Evolutionary conservation across 2,329 filamentous ascomycete species (phyloP), one percentile per base, ranked within the genome.

Genomic region (Pseudogymnoascus sp.): DNA sequence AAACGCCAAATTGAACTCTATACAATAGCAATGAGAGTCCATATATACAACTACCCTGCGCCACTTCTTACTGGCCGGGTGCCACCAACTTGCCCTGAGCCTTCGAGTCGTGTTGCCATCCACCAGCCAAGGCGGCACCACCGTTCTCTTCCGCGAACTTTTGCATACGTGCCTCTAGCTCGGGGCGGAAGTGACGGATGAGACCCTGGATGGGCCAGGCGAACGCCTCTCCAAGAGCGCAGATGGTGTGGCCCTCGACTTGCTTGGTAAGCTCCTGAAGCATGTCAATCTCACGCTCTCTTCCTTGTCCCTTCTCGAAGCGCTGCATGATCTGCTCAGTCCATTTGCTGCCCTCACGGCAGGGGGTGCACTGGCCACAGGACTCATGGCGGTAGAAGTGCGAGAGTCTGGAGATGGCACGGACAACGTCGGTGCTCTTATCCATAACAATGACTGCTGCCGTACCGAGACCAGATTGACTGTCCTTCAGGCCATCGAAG

Each of bases 371-470:
- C 81, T 99, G 95, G 65, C 95, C 95, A 78, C 95, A 99, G 69
- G 88, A 93, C 82, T 99, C 95, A 81, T 99, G 95, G 78, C 93
- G 90, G 83, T 99, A 99, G 82, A 99, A 99, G 77, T 93, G 91
- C 72, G 90, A 91, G 71, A 99, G 86, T 71, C 95, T 89, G 68
- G 90, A 88, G 75, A 99, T 97, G 74, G 91, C 91, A 68, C 93
- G 89, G 69, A 99, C 92, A 61, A 99, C 90, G 76, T 99, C 95
- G 68, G 95, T 90, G 73, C 89, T 93, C 84, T 97, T 96, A 80
- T 99, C 95, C 90, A 99, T 96, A 76, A 99, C 95, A 73, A 99
- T 96, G 70, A 99, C 93, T 64, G 95, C 95, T 3, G 95, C 95
- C 5, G 95, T 99, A 70, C 95, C 95, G 12, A 99, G 88, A 84